These are phyloP conservation scores for Paraleonurus japonicus DNA, from an alignment of 257 asterid species.

Conservation along the genomic window DNA sequence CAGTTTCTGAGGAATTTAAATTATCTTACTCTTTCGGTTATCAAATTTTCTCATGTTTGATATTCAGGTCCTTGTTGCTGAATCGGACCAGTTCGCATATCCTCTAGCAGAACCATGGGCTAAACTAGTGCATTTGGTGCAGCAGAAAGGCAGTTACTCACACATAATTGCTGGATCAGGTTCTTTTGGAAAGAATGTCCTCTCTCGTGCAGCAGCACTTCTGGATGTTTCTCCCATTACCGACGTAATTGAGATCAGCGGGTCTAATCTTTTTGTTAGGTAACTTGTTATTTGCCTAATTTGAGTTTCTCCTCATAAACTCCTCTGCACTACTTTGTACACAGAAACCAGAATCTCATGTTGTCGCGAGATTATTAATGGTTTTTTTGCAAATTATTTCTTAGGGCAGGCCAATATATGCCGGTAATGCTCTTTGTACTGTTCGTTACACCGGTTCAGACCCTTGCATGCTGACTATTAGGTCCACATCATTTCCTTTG, in stretches of 20 bases:
- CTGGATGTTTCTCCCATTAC: constrained; percentile 94
- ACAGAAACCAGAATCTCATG: constrained; percentile 13
- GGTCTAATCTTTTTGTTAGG: constrained; percentile 79
- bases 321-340: not conserved
- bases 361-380: not conserved
- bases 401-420: constrained; percentile 84
- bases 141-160: constrained; percentile 69
- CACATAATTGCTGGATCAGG: constrained; percentile 82
- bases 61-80: constrained; percentile 84
- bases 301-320: constrained; percentile 1
- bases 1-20: not conserved
- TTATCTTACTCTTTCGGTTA: not conserved
- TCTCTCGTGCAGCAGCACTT: constrained; percentile 98
- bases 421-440: constrained; percentile 95
- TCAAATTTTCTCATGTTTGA: constrained; percentile 15
- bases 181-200: constrained; percentile 88
- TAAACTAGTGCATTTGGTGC: constrained; percentile 70
- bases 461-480: constrained; percentile 91
- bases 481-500: constrained; percentile 82
- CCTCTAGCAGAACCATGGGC: constrained; percentile 98
- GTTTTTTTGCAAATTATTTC: constrained; percentile 24
- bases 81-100: constrained; percentile 66
- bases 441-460: constrained; percentile 75
- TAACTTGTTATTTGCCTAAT: constrained; percentile 34
- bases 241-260: constrained; percentile 67